Conservation (phyloP, 139 green algal genomes). For the Penium margaritaceum region DNA sequence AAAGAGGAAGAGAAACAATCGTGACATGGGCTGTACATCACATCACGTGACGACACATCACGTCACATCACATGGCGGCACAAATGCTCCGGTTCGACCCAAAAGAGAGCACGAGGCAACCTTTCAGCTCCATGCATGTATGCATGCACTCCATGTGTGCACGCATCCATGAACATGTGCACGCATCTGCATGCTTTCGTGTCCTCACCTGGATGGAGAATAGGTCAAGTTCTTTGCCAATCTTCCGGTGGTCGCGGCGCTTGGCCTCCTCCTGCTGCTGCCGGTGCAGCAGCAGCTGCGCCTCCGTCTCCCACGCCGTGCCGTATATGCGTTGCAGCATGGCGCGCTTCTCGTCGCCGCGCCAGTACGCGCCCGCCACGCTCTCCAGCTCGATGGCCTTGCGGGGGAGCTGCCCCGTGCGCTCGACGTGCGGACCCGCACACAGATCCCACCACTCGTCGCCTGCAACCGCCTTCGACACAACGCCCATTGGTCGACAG, state of each 20-base stretch:
- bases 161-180: too few relatives aligned
- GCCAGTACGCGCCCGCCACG: constrained; percentile 72
- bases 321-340: constrained; percentile 91
- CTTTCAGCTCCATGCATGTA: too few relatives aligned
- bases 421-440: constrained; percentile 81
- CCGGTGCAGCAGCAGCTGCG: constrained; percentile 59
- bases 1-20: too few relatives aligned
- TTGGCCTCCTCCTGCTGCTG: constrained; percentile 63
- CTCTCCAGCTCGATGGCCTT: constrained; percentile 82
- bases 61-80: too few relatives aligned
- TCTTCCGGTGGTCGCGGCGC: constrained; percentile 80
- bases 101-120: too few relatives aligned
- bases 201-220: constrained; percentile 74
- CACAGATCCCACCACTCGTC: constrained; percentile 84
- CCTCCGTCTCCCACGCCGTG: constrained; percentile 59
- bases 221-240: constrained; percentile 84
- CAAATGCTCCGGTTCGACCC: too few relatives aligned
- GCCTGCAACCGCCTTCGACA: too few relatives aligned
- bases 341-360: constrained; percentile 77
- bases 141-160: too few relatives aligned
- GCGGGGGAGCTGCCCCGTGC: constrained; percentile 69
- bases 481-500: too few relatives aligned
- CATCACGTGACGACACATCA: too few relatives aligned
- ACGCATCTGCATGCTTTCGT: too few relatives aligned
- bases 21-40: too few relatives aligned